These are phyloP conservation scores for Starmerella khaoyaiensis DNA, from an alignment of 805 yeast genomes.

Conservation along the genomic window DNA sequence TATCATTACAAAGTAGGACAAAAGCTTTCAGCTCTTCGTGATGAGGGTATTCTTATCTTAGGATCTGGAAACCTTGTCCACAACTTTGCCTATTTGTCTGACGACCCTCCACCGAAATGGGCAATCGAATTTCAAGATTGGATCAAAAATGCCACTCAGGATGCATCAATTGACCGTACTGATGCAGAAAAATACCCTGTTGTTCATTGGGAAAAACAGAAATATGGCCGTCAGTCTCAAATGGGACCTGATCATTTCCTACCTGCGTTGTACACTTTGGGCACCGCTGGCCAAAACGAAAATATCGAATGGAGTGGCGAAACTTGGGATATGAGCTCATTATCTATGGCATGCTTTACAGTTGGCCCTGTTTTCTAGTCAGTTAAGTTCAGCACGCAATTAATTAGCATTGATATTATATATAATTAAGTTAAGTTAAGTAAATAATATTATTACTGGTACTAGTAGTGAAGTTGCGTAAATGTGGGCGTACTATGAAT, in stretches of 20 bases:
- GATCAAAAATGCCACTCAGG: conserved; percentile 19
- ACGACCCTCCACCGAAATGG: conserved; percentile 13
- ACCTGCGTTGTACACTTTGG: conserved; percentile 18
- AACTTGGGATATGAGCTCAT: conserved; percentile 9
- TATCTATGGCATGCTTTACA: conserved; percentile 10
- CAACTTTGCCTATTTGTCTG: conserved; percentile 29
- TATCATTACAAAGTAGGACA: conserved; percentile 39
- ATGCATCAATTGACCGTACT: conserved; percentile 8
- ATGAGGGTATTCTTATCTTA: conserved; percentile 39
- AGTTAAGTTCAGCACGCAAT: too few species aligned
- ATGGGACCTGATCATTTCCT: conserved; percentile 59
- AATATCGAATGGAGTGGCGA: conserved; percentile 9
- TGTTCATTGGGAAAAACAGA: conserved; percentile 18
- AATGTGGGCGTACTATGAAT: too few species aligned
- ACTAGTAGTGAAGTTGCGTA: too few species aligned
- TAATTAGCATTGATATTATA: background rate
- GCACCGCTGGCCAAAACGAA: conserved; percentile 15
- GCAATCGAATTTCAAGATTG: conserved; percentile 32
- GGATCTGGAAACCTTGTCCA: conserved; percentile 68
- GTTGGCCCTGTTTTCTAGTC: too few species aligned
- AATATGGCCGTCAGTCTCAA: conserved; percentile 35
- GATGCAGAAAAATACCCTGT: conserved; percentile 25
- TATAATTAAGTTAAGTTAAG: background rate
- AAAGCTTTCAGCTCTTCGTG: conserved; percentile 38
- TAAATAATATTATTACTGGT: too few species aligned